phyloP scores from a whole-genome alignment of 2,329 filamentous ascomycete species.

The Talaromyces sp. region DNA sequence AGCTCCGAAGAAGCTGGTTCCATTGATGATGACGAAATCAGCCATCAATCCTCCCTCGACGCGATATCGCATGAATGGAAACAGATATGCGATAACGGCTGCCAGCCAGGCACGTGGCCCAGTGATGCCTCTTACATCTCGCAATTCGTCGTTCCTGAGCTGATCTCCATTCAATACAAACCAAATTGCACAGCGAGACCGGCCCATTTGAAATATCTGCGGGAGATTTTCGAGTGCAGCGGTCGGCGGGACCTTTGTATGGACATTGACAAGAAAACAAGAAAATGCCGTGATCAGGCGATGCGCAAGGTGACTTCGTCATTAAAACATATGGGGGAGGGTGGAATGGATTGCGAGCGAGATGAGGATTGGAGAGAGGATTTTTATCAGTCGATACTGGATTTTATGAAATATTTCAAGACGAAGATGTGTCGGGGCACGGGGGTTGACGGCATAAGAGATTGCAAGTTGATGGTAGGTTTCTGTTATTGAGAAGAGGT shows the following conservation, averaged over 20 bases:
- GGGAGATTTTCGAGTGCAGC: conserved; percentile 2
- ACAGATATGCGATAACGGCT: conserved; percentile 6
- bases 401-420: conserved; percentile 7
- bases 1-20: neutral
- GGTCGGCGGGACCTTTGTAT: conserved; percentile 5
- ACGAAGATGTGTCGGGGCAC: neutral
- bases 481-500: neutral
- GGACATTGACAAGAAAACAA: conserved; percentile 6
- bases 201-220: conserved; percentile 3
- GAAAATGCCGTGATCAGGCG: conserved; percentile 5
- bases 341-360: conserved; percentile 6
- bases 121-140: conserved; percentile 5
- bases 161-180: conserved; percentile 8
- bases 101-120: conserved; percentile 6
- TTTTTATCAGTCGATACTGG: conserved; percentile 4
- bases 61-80: conserved; percentile 8
- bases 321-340: conserved; percentile 7
- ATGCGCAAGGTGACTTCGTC: conserved; percentile 5
- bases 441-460: conserved; percentile 1
- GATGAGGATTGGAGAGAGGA: conserved; percentile 6
- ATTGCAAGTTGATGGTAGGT: conserved; percentile 11
- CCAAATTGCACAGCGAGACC: conserved; percentile 1
- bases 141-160: conserved; percentile 2
- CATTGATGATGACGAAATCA: neutral
- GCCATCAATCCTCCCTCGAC: conserved; percentile 2